Conservation (phyloP, 139 green algal species). For the Volvox africanus region DNA sequence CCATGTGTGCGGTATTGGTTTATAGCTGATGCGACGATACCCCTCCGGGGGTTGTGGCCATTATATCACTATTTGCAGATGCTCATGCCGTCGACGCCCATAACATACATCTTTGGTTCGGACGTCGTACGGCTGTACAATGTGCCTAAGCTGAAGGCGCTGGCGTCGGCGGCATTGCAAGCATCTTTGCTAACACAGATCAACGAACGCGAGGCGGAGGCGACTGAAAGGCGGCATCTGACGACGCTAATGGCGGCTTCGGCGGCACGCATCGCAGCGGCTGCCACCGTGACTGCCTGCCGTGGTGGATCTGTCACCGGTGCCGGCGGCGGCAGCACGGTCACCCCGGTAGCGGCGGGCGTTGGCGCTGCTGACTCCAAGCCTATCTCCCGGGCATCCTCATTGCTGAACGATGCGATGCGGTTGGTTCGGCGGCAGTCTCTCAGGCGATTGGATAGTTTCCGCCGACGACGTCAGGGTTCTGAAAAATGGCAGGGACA, state of each 20-base stretch:
- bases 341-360: not conserved
- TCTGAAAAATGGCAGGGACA: not conserved
- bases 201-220: not conserved
- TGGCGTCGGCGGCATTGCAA: constrained; percentile 33
- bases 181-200: constrained; percentile 11
- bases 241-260: not conserved
- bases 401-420: not conserved
- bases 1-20: too few species aligned
- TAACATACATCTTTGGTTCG: constrained; percentile 5
- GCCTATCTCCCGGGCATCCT: not conserved
- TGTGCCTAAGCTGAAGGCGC: constrained; percentile 24
- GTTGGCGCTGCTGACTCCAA: not conserved
- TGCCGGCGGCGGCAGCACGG: not conserved
- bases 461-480: not conserved
- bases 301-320: not conserved
- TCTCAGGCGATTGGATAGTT: not conserved
- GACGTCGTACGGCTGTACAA: constrained; percentile 1
- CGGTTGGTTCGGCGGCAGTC: not conserved
- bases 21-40: too few species aligned
- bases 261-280: not conserved
- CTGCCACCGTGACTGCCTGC: not conserved
- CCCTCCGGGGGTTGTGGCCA: too few species aligned
- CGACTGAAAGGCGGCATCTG: not conserved
- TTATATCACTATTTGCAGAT: not conserved
- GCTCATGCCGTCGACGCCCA: constrained; percentile 17